Conservation (phyloP, 2,329 filamentous ascomycete species). For the Bipolaris bicolor region DNA sequence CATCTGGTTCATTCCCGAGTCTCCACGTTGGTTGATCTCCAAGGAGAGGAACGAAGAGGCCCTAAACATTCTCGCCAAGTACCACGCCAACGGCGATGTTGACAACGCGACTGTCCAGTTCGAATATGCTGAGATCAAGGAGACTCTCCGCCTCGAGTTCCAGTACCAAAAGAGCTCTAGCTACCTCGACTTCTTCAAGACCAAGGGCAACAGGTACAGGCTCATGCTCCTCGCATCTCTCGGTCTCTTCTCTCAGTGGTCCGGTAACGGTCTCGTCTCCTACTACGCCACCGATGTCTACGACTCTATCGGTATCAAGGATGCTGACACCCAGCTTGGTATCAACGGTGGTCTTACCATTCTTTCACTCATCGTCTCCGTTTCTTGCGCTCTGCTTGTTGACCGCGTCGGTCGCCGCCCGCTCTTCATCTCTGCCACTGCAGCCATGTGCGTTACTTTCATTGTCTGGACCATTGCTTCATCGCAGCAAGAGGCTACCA, state of each 20-base stretch:
- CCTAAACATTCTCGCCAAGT: conserved; percentile 64
- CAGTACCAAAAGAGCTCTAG: conserved; percentile 56
- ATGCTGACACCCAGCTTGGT: conserved; percentile 46
- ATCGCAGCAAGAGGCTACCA: conserved; percentile 59
- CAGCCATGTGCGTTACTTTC: conserved; percentile 45
- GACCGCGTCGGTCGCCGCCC: conserved; percentile 58
- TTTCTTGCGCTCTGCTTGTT: conserved; percentile 62
- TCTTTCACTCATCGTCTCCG: conserved; percentile 64
- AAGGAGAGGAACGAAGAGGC: conserved; percentile 69
- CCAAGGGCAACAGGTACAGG: conserved; percentile 69
- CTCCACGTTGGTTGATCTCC: conserved; percentile 64
- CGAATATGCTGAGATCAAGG: conserved; percentile 70
- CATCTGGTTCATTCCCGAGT: conserved; percentile 69
- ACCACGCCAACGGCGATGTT: conserved; percentile 66
- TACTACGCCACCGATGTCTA: conserved; percentile 71
- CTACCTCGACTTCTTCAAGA: conserved; percentile 67
- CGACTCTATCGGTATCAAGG: conserved; percentile 64
- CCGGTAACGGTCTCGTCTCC: conserved; percentile 69
- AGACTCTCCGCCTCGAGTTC: conserved; percentile 66
- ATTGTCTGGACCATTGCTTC: conserved; percentile 48
- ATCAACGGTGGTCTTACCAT: conserved; percentile 64
- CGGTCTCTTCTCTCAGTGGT: conserved; percentile 71
- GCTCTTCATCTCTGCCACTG: conserved; percentile 37
- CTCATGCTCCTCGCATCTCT: conserved; percentile 67
- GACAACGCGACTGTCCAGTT: conserved; percentile 68